phyloP scores from a whole-genome alignment of 2,329 filamentous ascomycete genomes.

The Cadophora luteo-olivacea region DNA sequence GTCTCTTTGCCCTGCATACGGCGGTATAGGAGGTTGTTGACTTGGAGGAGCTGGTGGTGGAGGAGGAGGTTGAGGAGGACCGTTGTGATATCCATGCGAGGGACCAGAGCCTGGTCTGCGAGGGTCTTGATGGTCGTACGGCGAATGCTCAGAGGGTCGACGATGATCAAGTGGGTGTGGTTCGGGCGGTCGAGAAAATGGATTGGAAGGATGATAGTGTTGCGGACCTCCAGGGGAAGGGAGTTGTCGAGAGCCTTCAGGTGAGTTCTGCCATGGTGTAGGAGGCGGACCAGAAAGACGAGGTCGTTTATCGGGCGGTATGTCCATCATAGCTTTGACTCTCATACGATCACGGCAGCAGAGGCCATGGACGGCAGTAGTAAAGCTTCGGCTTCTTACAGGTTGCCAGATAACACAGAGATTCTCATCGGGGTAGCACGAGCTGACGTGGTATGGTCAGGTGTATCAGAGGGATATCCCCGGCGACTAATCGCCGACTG shows the following conservation, averaged over 20 bases:
- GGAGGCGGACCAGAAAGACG: conserved; percentile 55
- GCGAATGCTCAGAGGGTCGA: conserved; percentile 60
- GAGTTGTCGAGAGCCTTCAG: conserved; percentile 51
- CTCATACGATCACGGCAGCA: conserved; percentile 42
- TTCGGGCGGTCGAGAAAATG: conserved; percentile 42
- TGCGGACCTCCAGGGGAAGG: conserved; percentile 40
- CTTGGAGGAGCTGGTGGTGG: conserved; percentile 22
- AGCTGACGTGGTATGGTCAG: conserved; percentile 39
- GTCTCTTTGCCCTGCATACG: conserved; percentile 55
- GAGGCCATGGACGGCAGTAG: conserved; percentile 48
- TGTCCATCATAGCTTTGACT: conserved; percentile 60
- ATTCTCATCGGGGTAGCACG: conserved; percentile 39
- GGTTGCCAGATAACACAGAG: conserved; percentile 41
- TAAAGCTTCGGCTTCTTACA: conserved; percentile 45
- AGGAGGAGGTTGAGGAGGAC: conserved; percentile 43
- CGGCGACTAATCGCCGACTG: conserved; percentile 28
- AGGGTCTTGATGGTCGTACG: conserved; percentile 54
- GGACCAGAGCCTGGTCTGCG: conserved; percentile 40
- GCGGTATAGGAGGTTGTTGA: conserved; percentile 25
- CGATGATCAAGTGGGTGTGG: conserved; percentile 53
- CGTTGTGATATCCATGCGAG: conserved; percentile 38
- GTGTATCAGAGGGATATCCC: conserved; percentile 35
- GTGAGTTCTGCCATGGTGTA: conserved; percentile 53
- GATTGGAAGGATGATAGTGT: conserved; percentile 38
- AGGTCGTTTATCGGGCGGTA: conserved; percentile 65